phyloP scores from a whole-genome alignment of 2,329 filamentous ascomycete species.

The Monilinia fructigena region DNA sequence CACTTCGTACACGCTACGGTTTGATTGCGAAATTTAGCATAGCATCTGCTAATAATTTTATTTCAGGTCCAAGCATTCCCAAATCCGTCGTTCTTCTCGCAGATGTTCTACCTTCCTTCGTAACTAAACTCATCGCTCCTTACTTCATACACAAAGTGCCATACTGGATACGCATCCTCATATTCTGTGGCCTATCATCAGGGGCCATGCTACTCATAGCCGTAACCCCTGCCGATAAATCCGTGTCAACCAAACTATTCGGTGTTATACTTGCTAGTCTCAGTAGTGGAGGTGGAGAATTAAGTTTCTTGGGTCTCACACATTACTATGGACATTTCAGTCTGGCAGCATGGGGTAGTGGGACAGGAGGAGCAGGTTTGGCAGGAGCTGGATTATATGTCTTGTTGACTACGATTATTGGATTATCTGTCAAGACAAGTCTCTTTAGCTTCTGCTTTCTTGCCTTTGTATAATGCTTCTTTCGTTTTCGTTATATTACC shows the following conservation, averaged over 20 bases:
- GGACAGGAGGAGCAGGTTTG: conserved; percentile 85
- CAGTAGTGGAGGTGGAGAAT: conserved; percentile 81
- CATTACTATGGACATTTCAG: conserved; percentile 90
- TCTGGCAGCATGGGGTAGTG: conserved; percentile 87
- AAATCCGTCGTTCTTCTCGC: conserved; percentile 92
- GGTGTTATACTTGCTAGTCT: conserved; percentile 83
- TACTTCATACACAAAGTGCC: conserved; percentile 91
- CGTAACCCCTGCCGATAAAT: conserved; percentile 66
- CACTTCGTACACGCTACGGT: neutral
- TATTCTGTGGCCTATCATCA: conserved; percentile 74
- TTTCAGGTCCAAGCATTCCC: conserved; percentile 64
- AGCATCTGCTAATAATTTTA: neutral
- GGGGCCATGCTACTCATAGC: conserved; percentile 91
- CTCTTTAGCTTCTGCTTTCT: conserved; percentile 73
- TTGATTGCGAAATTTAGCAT: neutral
- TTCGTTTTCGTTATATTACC: conserved; percentile 85
- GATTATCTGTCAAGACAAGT: conserved; percentile 70
- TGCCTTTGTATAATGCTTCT: conserved; percentile 81
- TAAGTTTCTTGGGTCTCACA: conserved; percentile 86
- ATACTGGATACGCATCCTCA: conserved; percentile 70
- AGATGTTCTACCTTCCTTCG: conserved; percentile 86
- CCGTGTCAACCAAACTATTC: conserved; percentile 72
- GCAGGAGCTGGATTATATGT: conserved; percentile 88
- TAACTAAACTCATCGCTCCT: conserved; percentile 82
- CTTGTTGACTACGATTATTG: conserved; percentile 75